Conservation (phyloP, 2,329 filamentous ascomycete genomes). For the Neoscytalidium dimidiatum region DNA sequence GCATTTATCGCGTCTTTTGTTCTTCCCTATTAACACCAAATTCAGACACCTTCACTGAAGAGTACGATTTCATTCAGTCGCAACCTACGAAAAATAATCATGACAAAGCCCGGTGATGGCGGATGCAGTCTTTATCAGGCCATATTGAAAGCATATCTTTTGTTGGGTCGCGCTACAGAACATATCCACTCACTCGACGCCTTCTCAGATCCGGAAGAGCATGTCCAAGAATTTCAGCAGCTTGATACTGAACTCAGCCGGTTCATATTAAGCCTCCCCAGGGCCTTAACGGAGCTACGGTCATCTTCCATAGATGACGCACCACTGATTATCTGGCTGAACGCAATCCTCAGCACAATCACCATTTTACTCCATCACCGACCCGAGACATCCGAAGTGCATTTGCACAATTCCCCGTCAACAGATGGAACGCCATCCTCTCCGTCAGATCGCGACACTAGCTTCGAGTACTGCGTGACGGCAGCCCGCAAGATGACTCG, state of each 20-base stretch:
- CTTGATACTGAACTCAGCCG: constrained; percentile 29
- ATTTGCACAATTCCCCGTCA: background rate
- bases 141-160: constrained; percentile 27
- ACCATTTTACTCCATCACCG: constrained; percentile 31
- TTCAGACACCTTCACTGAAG: background rate
- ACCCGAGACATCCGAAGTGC: background rate
- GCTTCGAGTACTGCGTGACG: constrained; percentile 23
- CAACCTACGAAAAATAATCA: constrained; percentile 28
- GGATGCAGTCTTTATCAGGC: constrained; percentile 25
- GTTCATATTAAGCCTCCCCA: constrained; percentile 32
- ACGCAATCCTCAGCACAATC: constrained; percentile 27
- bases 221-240: constrained; percentile 27
- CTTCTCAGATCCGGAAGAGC: constrained; percentile 27
- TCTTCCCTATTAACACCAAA: background rate
- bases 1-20: background rate
- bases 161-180: constrained; percentile 32
- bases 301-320: background rate
- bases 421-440: background rate
- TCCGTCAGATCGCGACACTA: background rate
- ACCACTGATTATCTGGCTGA: constrained; percentile 29
- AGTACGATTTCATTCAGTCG: constrained; percentile 26
- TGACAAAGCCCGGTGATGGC: constrained; percentile 26
- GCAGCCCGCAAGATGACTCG: constrained; percentile 31
- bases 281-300: constrained; percentile 21
- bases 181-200: constrained; percentile 32